phyloP scores from a whole-genome alignment of 2,329 filamentous ascomycete genomes.

The Boeremia exigua region DNA sequence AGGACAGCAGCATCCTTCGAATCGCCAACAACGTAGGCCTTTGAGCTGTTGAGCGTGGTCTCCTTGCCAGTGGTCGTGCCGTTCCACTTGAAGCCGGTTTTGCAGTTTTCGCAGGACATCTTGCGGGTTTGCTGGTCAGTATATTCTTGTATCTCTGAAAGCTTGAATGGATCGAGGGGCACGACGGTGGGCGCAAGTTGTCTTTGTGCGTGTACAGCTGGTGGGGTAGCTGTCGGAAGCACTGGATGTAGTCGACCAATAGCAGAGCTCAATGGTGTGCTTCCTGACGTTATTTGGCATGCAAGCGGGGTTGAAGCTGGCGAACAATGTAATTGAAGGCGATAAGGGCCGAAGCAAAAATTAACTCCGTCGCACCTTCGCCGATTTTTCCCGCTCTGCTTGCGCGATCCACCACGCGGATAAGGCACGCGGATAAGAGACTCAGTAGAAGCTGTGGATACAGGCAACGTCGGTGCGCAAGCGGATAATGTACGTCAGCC shows the following conservation, averaged over 20 bases:
- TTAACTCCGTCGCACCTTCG: not conserved
- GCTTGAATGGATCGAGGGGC: not conserved
- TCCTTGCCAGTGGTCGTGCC: slow-evolving; percentile 48
- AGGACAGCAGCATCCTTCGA: slow-evolving; percentile 55
- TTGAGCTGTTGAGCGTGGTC: slow-evolving; percentile 45
- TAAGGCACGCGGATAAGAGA: not conserved
- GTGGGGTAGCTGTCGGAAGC: slow-evolving; percentile 14
- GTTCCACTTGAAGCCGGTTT: slow-evolving; percentile 49
- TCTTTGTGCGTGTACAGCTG: slow-evolving; percentile 8
- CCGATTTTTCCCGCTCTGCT: slow-evolving; percentile 7
- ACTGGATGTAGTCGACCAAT: slow-evolving; percentile 6
- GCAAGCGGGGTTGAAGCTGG: too few species aligned
- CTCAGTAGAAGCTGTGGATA: too few species aligned
- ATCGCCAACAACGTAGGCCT: slow-evolving; percentile 54
- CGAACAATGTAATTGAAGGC: not conserved
- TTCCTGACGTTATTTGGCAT: slow-evolving; percentile 1
- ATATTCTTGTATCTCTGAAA: too few species aligned
- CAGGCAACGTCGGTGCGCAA: too few species aligned
- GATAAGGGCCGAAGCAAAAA: not conserved
- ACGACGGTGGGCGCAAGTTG: not conserved
- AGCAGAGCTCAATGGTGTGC: not conserved
- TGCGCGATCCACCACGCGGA: not conserved
- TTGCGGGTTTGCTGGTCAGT: not conserved
- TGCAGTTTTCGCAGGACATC: slow-evolving; percentile 45
- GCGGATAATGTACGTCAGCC: too few species aligned